phyloP scores from a whole-genome alignment of 768 basidiomycete genomes.

The Tephrocybe sp. region DNA sequence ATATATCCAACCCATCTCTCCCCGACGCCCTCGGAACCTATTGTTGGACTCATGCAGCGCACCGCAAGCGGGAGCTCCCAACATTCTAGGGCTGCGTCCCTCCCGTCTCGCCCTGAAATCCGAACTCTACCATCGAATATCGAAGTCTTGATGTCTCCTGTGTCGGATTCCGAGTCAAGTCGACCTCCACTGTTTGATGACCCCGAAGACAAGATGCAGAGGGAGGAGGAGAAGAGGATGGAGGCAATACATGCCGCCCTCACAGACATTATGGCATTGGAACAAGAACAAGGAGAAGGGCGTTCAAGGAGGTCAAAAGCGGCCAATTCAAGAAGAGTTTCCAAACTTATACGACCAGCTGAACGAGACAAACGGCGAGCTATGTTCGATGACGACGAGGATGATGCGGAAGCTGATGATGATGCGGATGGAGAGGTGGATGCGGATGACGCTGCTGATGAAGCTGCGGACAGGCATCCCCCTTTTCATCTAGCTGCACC shows the following conservation, averaged over 20 bases:
- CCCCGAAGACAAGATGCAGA: constrained; percentile 66
- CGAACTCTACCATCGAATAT: constrained; percentile 52
- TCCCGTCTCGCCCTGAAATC: constrained; percentile 19
- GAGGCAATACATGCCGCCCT: constrained; percentile 96
- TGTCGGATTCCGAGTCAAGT: constrained; percentile 51
- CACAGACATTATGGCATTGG: constrained; percentile 91
- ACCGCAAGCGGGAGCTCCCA: constrained; percentile 38
- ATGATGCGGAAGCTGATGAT: constrained; percentile 50
- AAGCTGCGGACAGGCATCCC: constrained; percentile 38
- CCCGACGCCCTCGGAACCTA: constrained; percentile 22
- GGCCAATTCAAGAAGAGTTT: constrained; percentile 3
- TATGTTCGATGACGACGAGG: constrained; percentile 38
- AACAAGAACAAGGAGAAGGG: constrained; percentile 44
- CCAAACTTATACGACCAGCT: constrained; percentile 1
- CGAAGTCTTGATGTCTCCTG: constrained; percentile 80
- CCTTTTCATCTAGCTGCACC: constrained; percentile 80
- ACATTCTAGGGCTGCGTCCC: constrained; percentile 28
- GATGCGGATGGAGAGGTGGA: constrained; percentile 40
- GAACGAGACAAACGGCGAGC: constrained; percentile 23
- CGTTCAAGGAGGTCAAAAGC: background rate
- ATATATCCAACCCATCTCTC: constrained; percentile 13
- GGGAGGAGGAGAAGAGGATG: constrained; percentile 81
- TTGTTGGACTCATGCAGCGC: constrained; percentile 37
- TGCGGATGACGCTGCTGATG: constrained; percentile 37
- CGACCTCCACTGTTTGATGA: constrained; percentile 81